Evolutionary conservation across 805 yeast species (phyloP).

Genomic region (Lachancea fermentati): DNA sequence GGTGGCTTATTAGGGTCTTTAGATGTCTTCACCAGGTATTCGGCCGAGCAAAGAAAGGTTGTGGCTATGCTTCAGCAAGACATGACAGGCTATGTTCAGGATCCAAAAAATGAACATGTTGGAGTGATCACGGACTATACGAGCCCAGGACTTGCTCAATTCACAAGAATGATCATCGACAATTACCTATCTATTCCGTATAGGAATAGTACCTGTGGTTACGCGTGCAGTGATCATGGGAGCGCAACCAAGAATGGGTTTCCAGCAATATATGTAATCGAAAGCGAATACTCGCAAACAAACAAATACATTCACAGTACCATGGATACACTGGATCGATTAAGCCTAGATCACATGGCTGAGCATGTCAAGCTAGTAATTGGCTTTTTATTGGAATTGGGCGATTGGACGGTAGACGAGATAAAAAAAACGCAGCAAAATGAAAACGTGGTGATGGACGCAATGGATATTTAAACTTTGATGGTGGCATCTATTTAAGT

Average conservation of each 20-base stretch:
- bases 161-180: conserved; percentile 55
- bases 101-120: conserved; percentile 52
- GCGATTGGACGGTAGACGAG: conserved; percentile 19
- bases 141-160: conserved; percentile 47
- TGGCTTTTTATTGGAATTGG: conserved; percentile 69
- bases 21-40: conserved; percentile 57
- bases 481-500: background rate
- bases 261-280: conserved; percentile 80
- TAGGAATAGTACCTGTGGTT: conserved; percentile 77
- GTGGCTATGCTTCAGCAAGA: conserved; percentile 90
- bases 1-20: conserved; percentile 84
- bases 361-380: conserved; percentile 77
- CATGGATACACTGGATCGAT: conserved; percentile 73
- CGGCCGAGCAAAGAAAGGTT: conserved; percentile 45
- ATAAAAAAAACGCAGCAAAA: conserved; percentile 2
- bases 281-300: conserved; percentile 58
- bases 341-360: conserved; percentile 70
- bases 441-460: background rate
- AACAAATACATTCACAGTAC: conserved; percentile 72
- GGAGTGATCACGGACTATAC: conserved; percentile 80
- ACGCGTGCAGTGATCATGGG: conserved; percentile 91
- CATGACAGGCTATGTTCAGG: conserved; percentile 77
- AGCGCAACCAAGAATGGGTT: conserved; percentile 78
- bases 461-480: background rate
- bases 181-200: conserved; percentile 63